Evolutionary conservation across 192 early-diverging fungal genomes (phyloP), one percentile per base, ranked within the genome.

Genomic region (Allomyces arbusculus): DNA sequence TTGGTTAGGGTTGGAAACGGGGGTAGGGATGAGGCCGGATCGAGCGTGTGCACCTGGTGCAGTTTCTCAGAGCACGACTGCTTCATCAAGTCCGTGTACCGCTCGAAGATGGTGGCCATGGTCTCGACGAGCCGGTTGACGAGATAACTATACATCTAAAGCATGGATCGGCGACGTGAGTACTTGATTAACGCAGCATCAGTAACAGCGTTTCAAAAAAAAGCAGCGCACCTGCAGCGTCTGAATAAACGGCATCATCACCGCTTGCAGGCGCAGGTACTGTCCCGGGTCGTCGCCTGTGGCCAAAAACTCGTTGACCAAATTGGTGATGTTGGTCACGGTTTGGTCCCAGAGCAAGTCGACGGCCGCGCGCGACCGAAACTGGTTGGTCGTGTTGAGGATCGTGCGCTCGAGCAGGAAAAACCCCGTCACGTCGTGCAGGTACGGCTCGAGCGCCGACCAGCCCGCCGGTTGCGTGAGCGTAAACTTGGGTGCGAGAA

Each of bases 401-500:
- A 99, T 87, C 33, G 85, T 81, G 58, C 90, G 84, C 69, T 99
- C 96, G 0, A 99, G 86, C 28, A 95, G 85, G 70, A 99, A 99
- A 69, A 97, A 99, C 16, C 96, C 96, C 19, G 91, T 87, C 65
- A 96, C 84, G 58, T 99, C 92, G 65, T 90, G 82, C 45, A 99
- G 74, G 64, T 91, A 84, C 3, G 77, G 76, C 62, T 84, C 81
- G 64, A 94, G 89, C 24, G 76, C 79, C 65, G 77, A 68, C 50
- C 90, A 65, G 71, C 83, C 77, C 45, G 83, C 85, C 50, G 50
- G 50, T n/a, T 83, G 78, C 50, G 79, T 78, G 67, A 94, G 70
- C 11, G 79, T 82, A 67, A 95, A 84, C 5, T 82, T 78, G 20
- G 86, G 74, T 2, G 85, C 80, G 10, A 97, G 72, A n/a, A 94